phyloP scores from a whole-genome alignment of 306 rosid genomes.

The Rosa rugosa region DNA sequence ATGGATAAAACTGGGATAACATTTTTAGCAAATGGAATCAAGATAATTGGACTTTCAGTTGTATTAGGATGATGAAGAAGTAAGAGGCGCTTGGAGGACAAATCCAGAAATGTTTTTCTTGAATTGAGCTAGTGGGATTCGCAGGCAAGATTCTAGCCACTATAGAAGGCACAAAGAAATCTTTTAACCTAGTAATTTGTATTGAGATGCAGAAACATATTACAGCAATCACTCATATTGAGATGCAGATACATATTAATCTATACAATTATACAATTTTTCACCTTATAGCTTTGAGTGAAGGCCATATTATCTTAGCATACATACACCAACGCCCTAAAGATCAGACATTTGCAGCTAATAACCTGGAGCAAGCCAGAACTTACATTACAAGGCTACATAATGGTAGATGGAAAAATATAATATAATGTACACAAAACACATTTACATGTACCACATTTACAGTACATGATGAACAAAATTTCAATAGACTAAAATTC shows the following conservation, averaged over 20 bases:
- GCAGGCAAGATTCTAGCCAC: background rate
- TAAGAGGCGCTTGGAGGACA: no score
- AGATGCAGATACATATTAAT: background rate
- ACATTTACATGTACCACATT: conserved; percentile 10
- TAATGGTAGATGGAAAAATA: background rate
- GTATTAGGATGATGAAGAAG: no score
- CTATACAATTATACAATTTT: background rate
- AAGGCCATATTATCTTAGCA: background rate
- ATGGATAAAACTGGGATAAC: no score
- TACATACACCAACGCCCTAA: background rate
- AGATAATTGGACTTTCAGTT: no score
- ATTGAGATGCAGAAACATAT: no score
- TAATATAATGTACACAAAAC: background rate
- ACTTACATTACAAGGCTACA: background rate
- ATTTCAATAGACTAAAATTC: conserved; percentile 11
- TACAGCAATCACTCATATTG: no score
- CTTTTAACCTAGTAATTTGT: background rate
- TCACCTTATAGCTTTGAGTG: background rate
- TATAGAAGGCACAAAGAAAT: background rate
- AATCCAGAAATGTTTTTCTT: no score
- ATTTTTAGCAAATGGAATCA: no score
- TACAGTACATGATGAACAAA: conserved; percentile 29
- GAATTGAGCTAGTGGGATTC: no score
- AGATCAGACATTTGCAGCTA: background rate
- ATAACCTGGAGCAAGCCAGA: background rate